These are phyloP conservation scores for Kipferlia bialata DNA, from an alignment of 78 protist genomes.

Conservation along the genomic window DNA sequence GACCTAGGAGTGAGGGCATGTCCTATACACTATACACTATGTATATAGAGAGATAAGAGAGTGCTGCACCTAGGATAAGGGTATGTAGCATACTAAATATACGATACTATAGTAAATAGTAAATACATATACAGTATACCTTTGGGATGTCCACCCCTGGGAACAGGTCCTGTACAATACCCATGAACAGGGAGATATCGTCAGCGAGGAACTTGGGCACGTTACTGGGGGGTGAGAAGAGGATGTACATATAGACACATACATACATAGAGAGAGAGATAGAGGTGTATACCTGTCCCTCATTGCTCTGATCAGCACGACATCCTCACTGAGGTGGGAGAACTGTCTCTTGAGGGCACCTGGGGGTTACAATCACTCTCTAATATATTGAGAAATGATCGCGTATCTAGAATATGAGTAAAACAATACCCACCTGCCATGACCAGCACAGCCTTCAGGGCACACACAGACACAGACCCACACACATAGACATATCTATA, in stretches of 20 bases:
- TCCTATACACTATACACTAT: too few relatives aligned
- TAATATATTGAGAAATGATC: too few relatives aligned
- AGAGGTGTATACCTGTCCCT: slow-evolving; percentile 34
- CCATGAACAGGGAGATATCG: slow-evolving; percentile 14
- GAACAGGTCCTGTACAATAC: slow-evolving; percentile 21
- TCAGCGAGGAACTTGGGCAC: slow-evolving; percentile 20
- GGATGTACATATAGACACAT: too few relatives aligned
- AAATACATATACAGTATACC: slow-evolving; percentile 28
- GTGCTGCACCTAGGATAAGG: too few relatives aligned
- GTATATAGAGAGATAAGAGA: too few relatives aligned
- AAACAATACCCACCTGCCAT: slow-evolving; percentile 65
- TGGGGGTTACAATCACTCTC: too few relatives aligned
- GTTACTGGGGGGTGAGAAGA: too few relatives aligned
- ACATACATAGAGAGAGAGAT: too few relatives aligned
- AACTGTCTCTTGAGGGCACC: slow-evolving; percentile 19
- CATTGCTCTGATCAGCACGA: not conserved
- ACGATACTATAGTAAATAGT: too few relatives aligned
- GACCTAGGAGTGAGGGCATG: slow-evolving; percentile 6
- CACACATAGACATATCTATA: too few relatives aligned
- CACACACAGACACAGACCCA: slow-evolving; percentile 68
- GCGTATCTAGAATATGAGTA: too few relatives aligned
- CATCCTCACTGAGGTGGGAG: not conserved
- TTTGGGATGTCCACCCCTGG: slow-evolving; percentile 8
- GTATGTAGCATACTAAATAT: too few relatives aligned
- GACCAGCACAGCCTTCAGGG: slow-evolving; percentile 65